Evolutionary conservation across 352 stramenopile genomes (phyloP).

Genomic region (Globisporangium alternatum): DNA sequence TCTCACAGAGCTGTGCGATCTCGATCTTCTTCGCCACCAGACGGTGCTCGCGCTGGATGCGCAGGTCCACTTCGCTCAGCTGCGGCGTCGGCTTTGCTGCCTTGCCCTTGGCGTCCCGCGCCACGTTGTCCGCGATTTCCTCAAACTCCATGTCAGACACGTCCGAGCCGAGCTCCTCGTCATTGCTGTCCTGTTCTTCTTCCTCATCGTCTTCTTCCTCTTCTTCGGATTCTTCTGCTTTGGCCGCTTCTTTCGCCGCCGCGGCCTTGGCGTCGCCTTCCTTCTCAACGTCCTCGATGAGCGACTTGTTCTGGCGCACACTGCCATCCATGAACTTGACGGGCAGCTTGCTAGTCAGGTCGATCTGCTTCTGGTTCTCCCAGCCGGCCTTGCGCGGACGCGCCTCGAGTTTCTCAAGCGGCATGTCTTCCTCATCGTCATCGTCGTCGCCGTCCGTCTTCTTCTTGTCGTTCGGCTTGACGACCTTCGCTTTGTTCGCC

Average conservation of each 20-base stretch:
- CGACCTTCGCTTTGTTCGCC: slow-evolving; percentile 17
- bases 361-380: slow-evolving; percentile 51
- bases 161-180: slow-evolving; percentile 52
- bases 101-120: slow-evolving; percentile 6
- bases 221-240: slow-evolving; percentile 34
- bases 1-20: slow-evolving; percentile 88
- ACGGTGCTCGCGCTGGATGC: slow-evolving; percentile 61
- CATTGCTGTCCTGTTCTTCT: slow-evolving; percentile 22
- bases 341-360: slow-evolving; percentile 70
- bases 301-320: slow-evolving; percentile 69
- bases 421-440: slow-evolving; percentile 40
- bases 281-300: slow-evolving; percentile 38
- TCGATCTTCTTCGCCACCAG: slow-evolving; percentile 84
- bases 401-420: slow-evolving; percentile 77
- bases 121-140: slow-evolving; percentile 41
- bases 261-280: slow-evolving; percentile 21
- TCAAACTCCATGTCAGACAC: slow-evolving; percentile 85
- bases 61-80: slow-evolving; percentile 54
- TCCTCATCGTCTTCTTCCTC: slow-evolving; percentile 36
- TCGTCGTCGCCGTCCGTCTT: slow-evolving; percentile 15
- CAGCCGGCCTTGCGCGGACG: slow-evolving; percentile 58
- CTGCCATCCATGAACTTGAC: slow-evolving; percentile 88
- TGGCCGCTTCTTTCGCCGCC: slow-evolving; percentile 28
- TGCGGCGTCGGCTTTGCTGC: slow-evolving; percentile 13
- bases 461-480: slow-evolving; percentile 20